Evolutionary conservation across 352 stramenopile species (phyloP).

Genomic region (Pythium pyrilobum): DNA sequence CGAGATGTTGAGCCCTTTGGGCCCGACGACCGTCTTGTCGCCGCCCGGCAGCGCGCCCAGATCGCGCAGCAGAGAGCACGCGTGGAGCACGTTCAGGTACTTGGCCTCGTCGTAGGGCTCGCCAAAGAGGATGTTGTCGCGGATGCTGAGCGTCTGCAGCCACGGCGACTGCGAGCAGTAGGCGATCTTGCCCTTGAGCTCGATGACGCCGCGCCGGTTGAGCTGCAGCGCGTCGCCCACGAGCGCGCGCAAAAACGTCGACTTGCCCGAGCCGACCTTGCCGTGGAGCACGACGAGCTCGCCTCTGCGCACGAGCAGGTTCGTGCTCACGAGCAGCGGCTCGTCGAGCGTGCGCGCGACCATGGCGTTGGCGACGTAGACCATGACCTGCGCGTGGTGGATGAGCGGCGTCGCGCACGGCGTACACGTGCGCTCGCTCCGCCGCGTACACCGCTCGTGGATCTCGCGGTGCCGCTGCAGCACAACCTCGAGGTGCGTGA

Average conservation of each 20-base stretch:
- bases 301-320: conserved; percentile 16
- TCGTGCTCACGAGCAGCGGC: conserved; percentile 8
- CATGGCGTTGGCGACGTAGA: conserved; percentile 15
- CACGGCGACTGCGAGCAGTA: conserved; percentile 80
- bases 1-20: conserved; percentile 90
- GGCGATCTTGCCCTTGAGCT: conserved; percentile 24
- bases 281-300: conserved; percentile 30
- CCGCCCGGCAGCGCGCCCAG: conserved; percentile 66
- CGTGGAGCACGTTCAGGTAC: conserved; percentile 37
- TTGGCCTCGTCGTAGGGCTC: conserved; percentile 25
- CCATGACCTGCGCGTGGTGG: conserved; percentile 3
- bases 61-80: conserved; percentile 79
- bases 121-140: conserved; percentile 91
- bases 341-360: conserved; percentile 11
- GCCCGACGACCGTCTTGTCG: conserved; percentile 90
- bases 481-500: conserved; percentile 4
- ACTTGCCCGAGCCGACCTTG: conserved; percentile 25
- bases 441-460: neutral
- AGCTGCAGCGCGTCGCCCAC: conserved; percentile 20
- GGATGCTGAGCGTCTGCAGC: conserved; percentile 89
- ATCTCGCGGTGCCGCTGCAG: neutral
- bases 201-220: conserved; percentile 10
- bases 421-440: conserved; percentile 4
- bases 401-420: conserved; percentile 4
- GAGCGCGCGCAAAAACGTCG: conserved; percentile 21